phyloP scores from a whole-genome alignment of 192 early-diverging fungal genomes.

The Rhizophagus clarus region DNA sequence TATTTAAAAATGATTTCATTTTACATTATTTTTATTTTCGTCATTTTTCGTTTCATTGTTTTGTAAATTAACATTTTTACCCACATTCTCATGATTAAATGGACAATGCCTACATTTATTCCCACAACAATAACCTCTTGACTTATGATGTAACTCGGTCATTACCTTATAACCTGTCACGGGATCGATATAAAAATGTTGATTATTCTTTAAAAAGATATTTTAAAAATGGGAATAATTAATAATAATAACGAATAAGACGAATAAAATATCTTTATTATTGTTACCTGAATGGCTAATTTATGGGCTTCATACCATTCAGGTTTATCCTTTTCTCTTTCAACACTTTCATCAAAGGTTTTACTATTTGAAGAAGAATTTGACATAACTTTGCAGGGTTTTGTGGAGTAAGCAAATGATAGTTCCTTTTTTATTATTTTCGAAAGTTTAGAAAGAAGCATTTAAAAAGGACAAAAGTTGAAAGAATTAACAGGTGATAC shows the following conservation, averaged over 20 bases:
- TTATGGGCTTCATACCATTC: conserved; percentile 38
- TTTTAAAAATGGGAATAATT: too few relatives aligned
- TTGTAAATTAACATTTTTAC: conserved; percentile 19
- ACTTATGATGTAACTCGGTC: conserved; percentile 59
- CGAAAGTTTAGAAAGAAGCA: background rate
- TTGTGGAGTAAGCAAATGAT: background rate
- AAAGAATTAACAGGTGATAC: too few relatives aligned
- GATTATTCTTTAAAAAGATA: conserved; percentile 36
- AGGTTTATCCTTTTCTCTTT: conserved; percentile 38
- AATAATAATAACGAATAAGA: background rate
- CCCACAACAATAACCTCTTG: conserved; percentile 68
- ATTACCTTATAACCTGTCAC: conserved; percentile 68
- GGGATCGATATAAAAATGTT: conserved; percentile 63
- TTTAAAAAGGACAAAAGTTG: too few relatives aligned
- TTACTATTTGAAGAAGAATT: conserved; percentile 18
- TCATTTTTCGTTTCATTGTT: background rate
- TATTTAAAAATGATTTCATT: too few relatives aligned
- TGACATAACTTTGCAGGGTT: background rate
- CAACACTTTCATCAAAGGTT: conserved; percentile 30
- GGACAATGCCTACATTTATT: conserved; percentile 70
- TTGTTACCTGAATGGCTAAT: conserved; percentile 44
- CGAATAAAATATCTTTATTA: background rate
- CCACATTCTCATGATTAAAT: conserved; percentile 60
- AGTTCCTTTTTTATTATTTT: background rate
- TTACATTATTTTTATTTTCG: too few relatives aligned